phyloP scores from a whole-genome alignment of 495 filamentous ascomycete species.

The Annulohypoxylon nitens region DNA sequence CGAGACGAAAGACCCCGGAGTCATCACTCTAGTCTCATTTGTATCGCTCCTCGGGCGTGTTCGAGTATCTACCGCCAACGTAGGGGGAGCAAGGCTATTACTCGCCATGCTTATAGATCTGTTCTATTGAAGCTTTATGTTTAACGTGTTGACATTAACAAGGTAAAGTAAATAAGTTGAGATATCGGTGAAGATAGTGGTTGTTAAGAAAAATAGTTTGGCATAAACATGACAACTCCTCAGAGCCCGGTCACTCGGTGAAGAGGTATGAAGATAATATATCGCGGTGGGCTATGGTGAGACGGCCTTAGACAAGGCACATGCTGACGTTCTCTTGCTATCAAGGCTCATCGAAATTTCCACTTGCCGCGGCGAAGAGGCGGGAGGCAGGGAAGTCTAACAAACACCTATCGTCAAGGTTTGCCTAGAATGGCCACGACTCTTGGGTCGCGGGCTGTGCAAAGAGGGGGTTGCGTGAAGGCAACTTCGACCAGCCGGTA shows the following conservation, averaged over 20 bases:
- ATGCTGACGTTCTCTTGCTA: slow-evolving; percentile 25
- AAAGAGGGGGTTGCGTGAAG: slow-evolving; percentile 20
- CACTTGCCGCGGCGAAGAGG: slow-evolving; percentile 24
- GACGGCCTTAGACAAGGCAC: slow-evolving; percentile 17
- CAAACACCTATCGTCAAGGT: background rate
- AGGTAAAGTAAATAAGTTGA: background rate
- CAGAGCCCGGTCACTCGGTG: slow-evolving; percentile 15
- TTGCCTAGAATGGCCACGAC: slow-evolving; percentile 23
- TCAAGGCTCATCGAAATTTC: slow-evolving; percentile 27
- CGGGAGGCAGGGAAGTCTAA: background rate
- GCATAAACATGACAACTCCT: slow-evolving; percentile 6
- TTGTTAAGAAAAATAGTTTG: slow-evolving; percentile 2
- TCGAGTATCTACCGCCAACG: slow-evolving; percentile 41
- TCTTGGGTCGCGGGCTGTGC: slow-evolving; percentile 37
- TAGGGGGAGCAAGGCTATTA: slow-evolving; percentile 46
- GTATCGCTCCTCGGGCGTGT: slow-evolving; percentile 50
- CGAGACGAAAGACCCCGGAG: slow-evolving; percentile 46
- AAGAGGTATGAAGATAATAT: slow-evolving; percentile 32
- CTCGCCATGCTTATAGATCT: slow-evolving; percentile 38
- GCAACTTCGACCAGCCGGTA: slow-evolving; percentile 17
- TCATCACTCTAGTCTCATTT: slow-evolving; percentile 47
- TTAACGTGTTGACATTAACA: slow-evolving; percentile 1
- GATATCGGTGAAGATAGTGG: slow-evolving; percentile 3
- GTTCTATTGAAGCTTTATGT: background rate
- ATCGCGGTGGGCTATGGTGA: slow-evolving; percentile 8